A percentile compares a stretch with the other conserved stretches of the same genome.
phyloP scores from a whole-genome alignment of 345 rosid genomes.

The Salix udensis region DNA sequence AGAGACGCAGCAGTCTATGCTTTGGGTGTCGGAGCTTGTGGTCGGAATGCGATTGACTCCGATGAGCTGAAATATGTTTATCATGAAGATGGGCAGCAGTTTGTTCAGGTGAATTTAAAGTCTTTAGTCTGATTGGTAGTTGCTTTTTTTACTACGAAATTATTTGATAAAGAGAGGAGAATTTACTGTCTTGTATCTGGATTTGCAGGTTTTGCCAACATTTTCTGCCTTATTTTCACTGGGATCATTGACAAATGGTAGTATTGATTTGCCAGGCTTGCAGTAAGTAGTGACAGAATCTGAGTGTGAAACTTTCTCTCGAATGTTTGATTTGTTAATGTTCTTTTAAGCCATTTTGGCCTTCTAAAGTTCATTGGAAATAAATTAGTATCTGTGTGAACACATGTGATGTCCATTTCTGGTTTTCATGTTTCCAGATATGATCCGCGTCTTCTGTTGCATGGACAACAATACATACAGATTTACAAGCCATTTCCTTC shows the following conservation, averaged over 20 bases:
- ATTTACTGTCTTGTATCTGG: not conserved
- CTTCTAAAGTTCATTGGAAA: not conserved
- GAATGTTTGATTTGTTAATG: not conserved
- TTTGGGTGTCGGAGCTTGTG: constrained; percentile 86
- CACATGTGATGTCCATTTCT: not conserved
- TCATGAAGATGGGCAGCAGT: constrained; percentile 62
- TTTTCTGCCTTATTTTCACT: constrained; percentile 57
- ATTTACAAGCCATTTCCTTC: constrained; percentile 73
- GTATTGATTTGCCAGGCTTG: constrained; percentile 47
- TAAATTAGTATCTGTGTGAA: not conserved
- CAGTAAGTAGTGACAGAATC: constrained; percentile 37
- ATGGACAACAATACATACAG: constrained; percentile 86
- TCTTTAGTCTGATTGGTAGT: not conserved
- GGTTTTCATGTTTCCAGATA: constrained; percentile 37
- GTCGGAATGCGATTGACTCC: constrained; percentile 53
- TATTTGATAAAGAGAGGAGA: not conserved
- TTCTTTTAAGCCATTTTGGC: not conserved
- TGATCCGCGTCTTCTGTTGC: constrained; percentile 72
- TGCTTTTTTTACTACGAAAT: not conserved
- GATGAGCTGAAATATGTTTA: constrained; percentile 76
- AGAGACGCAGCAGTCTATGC: constrained; percentile 82
- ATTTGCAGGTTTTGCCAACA: constrained; percentile 73
- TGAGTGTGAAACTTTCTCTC: not conserved
- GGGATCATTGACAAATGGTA: constrained; percentile 24
- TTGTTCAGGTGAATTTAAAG: constrained; percentile 47